phyloP scores from a whole-genome alignment of 257 asterid species.

The Scutellaria baicalensis region DNA sequence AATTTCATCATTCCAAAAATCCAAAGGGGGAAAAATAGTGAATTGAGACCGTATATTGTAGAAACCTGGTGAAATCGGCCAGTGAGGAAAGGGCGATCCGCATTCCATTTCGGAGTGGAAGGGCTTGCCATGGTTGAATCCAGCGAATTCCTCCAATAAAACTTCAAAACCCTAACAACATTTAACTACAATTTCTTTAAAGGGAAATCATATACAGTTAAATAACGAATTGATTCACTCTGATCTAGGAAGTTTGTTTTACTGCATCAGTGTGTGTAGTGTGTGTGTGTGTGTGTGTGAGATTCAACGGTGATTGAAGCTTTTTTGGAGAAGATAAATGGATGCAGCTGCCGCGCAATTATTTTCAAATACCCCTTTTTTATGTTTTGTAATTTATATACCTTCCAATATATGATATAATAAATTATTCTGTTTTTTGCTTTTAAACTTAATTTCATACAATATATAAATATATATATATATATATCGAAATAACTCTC shows the following conservation, averaged over 20 bases:
- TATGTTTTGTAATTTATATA: background rate
- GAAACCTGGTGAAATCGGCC: slow-evolving; percentile 63
- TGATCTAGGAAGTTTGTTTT: background rate
- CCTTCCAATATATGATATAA: too few relatives aligned
- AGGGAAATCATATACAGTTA: background rate
- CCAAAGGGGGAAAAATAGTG: background rate
- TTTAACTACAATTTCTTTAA: background rate
- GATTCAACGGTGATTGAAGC: background rate
- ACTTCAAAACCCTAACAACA: slow-evolving; percentile 19
- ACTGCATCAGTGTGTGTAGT: background rate
- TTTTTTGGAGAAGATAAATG: background rate
- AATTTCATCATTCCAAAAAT: background rate
- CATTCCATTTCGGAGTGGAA: slow-evolving; percentile 68
- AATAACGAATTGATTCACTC: background rate
- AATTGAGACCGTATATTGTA: background rate
- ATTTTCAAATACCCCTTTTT: slow-evolving; percentile 16
- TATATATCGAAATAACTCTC: too few relatives aligned
- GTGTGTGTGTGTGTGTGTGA: too few relatives aligned
- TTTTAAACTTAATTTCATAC: too few relatives aligned
- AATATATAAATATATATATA: too few relatives aligned
- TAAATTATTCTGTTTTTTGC: too few relatives aligned
- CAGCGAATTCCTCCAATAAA: slow-evolving; percentile 21
- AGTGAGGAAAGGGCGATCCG: slow-evolving; percentile 73
- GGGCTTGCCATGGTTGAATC: slow-evolving; percentile 41
- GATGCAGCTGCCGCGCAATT: slow-evolving; percentile 24